Conservation (phyloP, 306 rosid genomes). For the Benincasa hispida region DNA sequence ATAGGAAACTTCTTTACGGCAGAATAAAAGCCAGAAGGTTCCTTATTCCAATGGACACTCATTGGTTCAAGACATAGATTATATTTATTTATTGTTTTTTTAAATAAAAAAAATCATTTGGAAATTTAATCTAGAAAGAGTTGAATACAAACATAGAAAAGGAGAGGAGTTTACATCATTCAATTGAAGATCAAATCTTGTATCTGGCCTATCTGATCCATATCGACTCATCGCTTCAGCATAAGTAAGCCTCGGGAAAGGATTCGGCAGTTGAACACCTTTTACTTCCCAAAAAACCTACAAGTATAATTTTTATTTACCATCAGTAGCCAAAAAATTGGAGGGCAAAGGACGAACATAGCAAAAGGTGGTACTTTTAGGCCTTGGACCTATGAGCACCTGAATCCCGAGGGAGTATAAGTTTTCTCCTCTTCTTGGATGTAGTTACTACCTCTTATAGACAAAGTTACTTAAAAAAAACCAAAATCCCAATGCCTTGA, state of each 20-base stretch:
- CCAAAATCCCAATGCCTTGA: background rate
- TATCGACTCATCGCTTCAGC: conserved; percentile 86
- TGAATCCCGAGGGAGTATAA: no score
- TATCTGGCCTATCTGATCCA: conserved; percentile 88
- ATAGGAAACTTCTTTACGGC: background rate
- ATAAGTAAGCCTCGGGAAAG: conserved; percentile 96
- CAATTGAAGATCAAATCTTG: conserved; percentile 78
- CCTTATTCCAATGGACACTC: background rate
- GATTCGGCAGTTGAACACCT: conserved; percentile 69
- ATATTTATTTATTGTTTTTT: background rate
- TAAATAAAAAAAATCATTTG: background rate
- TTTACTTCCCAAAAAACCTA: conserved; percentile 86
- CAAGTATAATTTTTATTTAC: conserved; percentile 15
- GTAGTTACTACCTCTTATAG: background rate
- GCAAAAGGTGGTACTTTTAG: background rate
- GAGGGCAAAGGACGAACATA: background rate
- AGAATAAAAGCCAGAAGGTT: background rate
- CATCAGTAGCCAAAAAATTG: background rate
- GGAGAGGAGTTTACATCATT: conserved; percentile 56
- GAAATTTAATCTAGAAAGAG: background rate
- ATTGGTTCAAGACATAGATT: background rate
- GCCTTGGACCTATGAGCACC: background rate
- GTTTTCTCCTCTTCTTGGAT: background rate
- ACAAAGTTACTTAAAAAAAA: background rate
- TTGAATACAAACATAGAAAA: background rate